phyloP scores from a whole-genome alignment of 2,329 filamentous ascomycete species.

The Allantophomopsis cytisporea region DNA sequence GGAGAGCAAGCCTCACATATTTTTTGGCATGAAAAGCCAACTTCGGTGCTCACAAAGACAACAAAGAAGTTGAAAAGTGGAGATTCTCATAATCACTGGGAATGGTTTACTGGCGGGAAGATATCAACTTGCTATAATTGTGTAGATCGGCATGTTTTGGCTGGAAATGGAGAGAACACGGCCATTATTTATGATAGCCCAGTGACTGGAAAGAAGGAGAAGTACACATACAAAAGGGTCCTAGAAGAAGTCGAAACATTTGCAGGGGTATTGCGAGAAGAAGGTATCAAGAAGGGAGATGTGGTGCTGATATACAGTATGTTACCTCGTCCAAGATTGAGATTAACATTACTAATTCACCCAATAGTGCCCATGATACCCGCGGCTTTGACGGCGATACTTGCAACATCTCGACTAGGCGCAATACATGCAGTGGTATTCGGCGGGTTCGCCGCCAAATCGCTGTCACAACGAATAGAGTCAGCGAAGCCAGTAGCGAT shows the following conservation, averaged over 20 bases:
- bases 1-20: conserved; percentile 58
- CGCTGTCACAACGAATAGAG: conserved; percentile 80
- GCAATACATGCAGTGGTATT: conserved; percentile 89
- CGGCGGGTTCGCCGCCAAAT: conserved; percentile 73
- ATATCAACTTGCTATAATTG: conserved; percentile 91
- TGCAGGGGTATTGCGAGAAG: conserved; percentile 68
- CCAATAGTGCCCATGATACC: conserved; percentile 84
- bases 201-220: conserved; percentile 60
- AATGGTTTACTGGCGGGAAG: conserved; percentile 81
- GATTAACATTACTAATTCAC: neutral
- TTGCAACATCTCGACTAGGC: conserved; percentile 69
- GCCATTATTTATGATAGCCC: conserved; percentile 85
- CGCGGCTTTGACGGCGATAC: conserved; percentile 71
- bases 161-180: conserved; percentile 57
- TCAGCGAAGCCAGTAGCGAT: conserved; percentile 63
- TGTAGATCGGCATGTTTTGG: conserved; percentile 74
- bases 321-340: conserved; percentile 3
- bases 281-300: conserved; percentile 72
- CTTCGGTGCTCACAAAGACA: conserved; percentile 40
- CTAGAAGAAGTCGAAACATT: conserved; percentile 70
- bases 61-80: conserved; percentile 51
- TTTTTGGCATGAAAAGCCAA: conserved; percentile 69
- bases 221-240: conserved; percentile 61
- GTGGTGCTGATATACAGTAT: conserved; percentile 81
- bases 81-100: conserved; percentile 62